These are phyloP conservation scores for Phytopythium vexans DNA, from an alignment of 352 stramenopile genomes.

Conservation along the genomic window DNA sequence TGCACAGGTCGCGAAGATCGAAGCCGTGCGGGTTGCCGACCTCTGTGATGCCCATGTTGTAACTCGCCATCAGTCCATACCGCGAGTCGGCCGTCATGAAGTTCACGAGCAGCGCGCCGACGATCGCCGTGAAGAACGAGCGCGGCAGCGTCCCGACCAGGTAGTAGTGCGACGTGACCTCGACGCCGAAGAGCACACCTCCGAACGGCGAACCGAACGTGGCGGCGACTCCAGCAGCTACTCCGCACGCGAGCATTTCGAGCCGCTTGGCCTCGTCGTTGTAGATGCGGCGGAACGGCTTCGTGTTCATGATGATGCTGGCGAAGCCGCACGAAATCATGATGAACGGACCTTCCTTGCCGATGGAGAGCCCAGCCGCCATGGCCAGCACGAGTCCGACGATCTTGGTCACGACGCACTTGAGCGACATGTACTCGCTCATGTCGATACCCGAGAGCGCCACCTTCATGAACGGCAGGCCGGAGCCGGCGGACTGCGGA, in stretches of 20 bases:
- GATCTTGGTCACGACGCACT: conserved; percentile 73
- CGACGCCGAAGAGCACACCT: conserved; percentile 82
- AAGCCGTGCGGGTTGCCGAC: conserved; percentile 36
- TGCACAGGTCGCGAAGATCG: conserved; percentile 41
- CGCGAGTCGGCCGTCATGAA: conserved; percentile 58
- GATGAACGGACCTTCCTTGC: conserved; percentile 87
- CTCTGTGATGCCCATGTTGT: conserved; percentile 59
- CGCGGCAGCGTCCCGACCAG: conserved; percentile 72
- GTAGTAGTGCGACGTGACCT: conserved; percentile 86
- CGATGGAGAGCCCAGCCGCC: conserved; percentile 68
- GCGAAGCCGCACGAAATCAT: conserved; percentile 86
- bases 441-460: conserved; percentile 84
- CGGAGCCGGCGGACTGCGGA: conserved; percentile 68
- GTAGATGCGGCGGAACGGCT: conserved; percentile 63
- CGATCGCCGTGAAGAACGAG: conserved; percentile 79
- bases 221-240: conserved; percentile 77
- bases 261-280: conserved; percentile 78
- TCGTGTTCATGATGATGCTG: conserved; percentile 70
- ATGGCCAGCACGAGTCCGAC: conserved; percentile 60
- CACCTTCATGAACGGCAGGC: conserved; percentile 79
- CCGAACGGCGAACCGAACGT: conserved; percentile 85
- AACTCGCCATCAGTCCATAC: conserved; percentile 75
- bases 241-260: conserved; percentile 82
- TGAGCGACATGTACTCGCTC: conserved; percentile 63
- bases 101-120: conserved; percentile 62